Base-by-base conservation (phyloP, 805 yeast species). In the Starmerella davenportii region DNA sequence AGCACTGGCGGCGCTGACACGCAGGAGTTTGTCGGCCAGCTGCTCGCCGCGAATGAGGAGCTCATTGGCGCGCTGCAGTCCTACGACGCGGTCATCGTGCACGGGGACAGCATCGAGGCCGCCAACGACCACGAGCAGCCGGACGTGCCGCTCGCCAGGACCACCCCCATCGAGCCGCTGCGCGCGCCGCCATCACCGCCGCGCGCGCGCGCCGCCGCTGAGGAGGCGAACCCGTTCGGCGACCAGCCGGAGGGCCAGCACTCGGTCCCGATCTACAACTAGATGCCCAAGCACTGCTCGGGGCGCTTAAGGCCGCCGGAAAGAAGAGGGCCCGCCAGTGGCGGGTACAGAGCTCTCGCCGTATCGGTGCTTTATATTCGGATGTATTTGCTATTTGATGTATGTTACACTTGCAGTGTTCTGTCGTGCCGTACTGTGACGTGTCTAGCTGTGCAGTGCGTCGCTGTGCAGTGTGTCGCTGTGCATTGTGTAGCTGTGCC, bases 41-140 rank as follows among this genome's bases (percentile, higher is more conserved):
- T 90, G 45, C 72, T 90, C 41, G 76, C 72, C 49, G 92, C 95
- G 34, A 90, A 90, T 54, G 98, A 90, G 50, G 85, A 81, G 54
- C 66, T 90, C 43, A 92, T 90, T 5, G 62, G 62, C 3, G 76
- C 84, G 0, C 66, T 90, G 50, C 71, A 73, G 48, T 59, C 63
- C 38, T 85, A 72, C 54, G 93, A 85, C 42, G 66, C 67, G 13
- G 48, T 42, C 4, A 18, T 36, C 7, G 37, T 24, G 7, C 35
- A 38, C 29, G 38, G n/a, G 34, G 16, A 25, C 28, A 14, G 28
- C 28, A 11, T 25, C 13, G 28, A 25, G 14, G 14, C 28, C 28
- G 13, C 11, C 13, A 14, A 25, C 11, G 28, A 25, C 28, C 28
- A 25, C 14, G 28, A 25, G 14, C n/a, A n/a, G n/a, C n/a, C n/a